These are phyloP conservation scores for Psophocarpus tetragonolobus DNA, from an alignment of 306 rosid species.

Conservation along the genomic window DNA sequence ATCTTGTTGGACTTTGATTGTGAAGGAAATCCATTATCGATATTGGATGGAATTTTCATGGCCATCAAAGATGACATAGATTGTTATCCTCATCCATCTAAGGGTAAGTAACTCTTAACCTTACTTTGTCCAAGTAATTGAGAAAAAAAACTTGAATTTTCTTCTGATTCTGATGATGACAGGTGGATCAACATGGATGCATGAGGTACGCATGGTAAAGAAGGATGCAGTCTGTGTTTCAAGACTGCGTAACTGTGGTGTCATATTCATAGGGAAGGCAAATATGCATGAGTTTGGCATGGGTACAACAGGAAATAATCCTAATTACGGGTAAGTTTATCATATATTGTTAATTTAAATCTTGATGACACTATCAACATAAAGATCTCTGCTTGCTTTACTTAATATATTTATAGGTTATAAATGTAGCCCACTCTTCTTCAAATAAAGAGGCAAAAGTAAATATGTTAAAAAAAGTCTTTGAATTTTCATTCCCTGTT, in stretches of 20 bases:
- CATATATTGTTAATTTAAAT: conserved; percentile 21
- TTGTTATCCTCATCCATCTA: conserved; percentile 79
- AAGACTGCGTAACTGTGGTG: conserved; percentile 84
- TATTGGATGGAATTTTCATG: conserved; percentile 90
- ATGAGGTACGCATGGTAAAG: conserved; percentile 74
- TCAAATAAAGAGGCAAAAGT: conserved; percentile 11
- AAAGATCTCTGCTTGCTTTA: conserved; percentile 4
- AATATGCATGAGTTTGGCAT: conserved; percentile 97
- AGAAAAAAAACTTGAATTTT: conserved; percentile 8
- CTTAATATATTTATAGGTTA: conserved; percentile 15
- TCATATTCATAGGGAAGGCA: conserved; percentile 85
- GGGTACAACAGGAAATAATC: conserved; percentile 98
- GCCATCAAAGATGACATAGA: conserved; percentile 99
- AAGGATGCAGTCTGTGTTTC: conserved; percentile 75
- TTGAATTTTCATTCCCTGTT: background rate
- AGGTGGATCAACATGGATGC: conserved; percentile 96
- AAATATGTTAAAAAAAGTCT: conserved; percentile 8
- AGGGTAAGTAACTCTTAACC: conserved; percentile 54
- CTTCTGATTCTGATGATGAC: conserved; percentile 37
- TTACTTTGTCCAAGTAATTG: conserved; percentile 9
- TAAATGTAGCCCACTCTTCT: background rate
- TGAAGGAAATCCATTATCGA: conserved; percentile 81
- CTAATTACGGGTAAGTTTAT: conserved; percentile 76
- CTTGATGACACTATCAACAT: conserved; percentile 25
- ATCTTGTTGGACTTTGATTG: conserved; percentile 29